Base-by-base conservation (phyloP, 345 rosid species). In the Carallia brachiata region DNA sequence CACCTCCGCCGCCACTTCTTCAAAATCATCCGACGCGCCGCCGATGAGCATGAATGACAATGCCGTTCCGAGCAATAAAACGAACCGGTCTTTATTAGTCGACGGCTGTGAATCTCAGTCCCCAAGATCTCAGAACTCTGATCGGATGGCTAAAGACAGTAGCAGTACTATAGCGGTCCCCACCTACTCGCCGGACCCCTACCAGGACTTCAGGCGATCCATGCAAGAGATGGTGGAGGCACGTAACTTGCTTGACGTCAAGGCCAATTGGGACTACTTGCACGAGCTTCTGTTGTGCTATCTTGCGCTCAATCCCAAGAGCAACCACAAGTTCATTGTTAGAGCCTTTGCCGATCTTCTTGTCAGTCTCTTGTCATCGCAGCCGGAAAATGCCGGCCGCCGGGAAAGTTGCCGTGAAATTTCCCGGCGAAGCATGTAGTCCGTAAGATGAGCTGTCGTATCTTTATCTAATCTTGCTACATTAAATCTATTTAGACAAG, bases 191-290 rank as follows among this genome's bases (percentile, higher is more conserved):
- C 93, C 96, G 47, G 93, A 95, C 79, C 99, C 99, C 0, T 84
- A 83, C 79, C 75, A 79, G 65, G 97, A 91, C 73, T 92, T 95
- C 87, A 71, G 97, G 73, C 75, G 71, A 77, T 95, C 99, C 71
- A 95, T 95, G 99, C 86, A 89, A 66, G 99, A 95, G 83, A 95
- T 95, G 99, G 89, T 92, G 75, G 92, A 91, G 73, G 97, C 97
- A 28, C 85, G 79, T 50, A 75, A 62, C 62, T 73, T 85, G 59
- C 70, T 74, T 4, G 96, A 91, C 59, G 88, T 84, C 27, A 75
- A 78, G 74, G 81, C 84, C 23, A 74, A 85, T 68, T 92, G 93
- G 85, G 91, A 95, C 3, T 86, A 76, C 81, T 81, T 94, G 81
- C 87, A 87, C 59, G 96, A 94, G 84, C 88, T 94, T 48, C 84